Evolutionary conservation across 805 yeast genomes (phyloP).

Genomic region (Candida xyloterini): DNA sequence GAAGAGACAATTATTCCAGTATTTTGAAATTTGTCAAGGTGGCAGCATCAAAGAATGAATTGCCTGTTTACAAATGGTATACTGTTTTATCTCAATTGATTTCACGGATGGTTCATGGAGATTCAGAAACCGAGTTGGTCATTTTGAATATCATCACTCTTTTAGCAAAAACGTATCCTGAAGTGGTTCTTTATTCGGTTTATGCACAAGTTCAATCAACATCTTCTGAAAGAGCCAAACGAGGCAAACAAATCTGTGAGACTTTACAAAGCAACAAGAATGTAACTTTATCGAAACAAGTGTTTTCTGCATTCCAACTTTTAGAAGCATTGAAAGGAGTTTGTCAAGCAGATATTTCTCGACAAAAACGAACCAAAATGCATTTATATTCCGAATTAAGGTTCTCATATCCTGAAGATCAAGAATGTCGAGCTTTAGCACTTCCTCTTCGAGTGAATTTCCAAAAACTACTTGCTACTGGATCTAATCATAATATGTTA

Average conservation of each 20-base stretch:
- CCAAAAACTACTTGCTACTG: slow-evolving; percentile 58
- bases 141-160: slow-evolving; percentile 56
- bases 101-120: slow-evolving; percentile 70
- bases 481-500: slow-evolving; percentile 41
- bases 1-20: slow-evolving; percentile 39
- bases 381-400: slow-evolving; percentile 42
- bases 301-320: slow-evolving; percentile 32
- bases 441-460: slow-evolving; percentile 74
- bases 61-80: slow-evolving; percentile 69
- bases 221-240: slow-evolving; percentile 40
- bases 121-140: slow-evolving; percentile 50
- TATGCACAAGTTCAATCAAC: slow-evolving; percentile 66
- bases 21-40: slow-evolving; percentile 49
- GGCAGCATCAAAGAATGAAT: slow-evolving; percentile 34
- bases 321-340: slow-evolving; percentile 43
- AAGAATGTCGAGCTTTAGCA: slow-evolving; percentile 45
- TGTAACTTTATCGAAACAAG: slow-evolving; percentile 19
- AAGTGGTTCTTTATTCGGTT: slow-evolving; percentile 82
- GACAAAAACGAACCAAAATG: slow-evolving; percentile 33
- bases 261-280: slow-evolving; percentile 24
- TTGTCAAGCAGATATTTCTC: slow-evolving; percentile 39
- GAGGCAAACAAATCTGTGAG: slow-evolving; percentile 46
- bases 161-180: slow-evolving; percentile 66
- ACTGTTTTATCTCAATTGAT: slow-evolving; percentile 81
- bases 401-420: slow-evolving; percentile 30